Evolutionary conservation across 805 yeast genomes (phyloP).

Genomic region (Myxozyma mucilagina): DNA sequence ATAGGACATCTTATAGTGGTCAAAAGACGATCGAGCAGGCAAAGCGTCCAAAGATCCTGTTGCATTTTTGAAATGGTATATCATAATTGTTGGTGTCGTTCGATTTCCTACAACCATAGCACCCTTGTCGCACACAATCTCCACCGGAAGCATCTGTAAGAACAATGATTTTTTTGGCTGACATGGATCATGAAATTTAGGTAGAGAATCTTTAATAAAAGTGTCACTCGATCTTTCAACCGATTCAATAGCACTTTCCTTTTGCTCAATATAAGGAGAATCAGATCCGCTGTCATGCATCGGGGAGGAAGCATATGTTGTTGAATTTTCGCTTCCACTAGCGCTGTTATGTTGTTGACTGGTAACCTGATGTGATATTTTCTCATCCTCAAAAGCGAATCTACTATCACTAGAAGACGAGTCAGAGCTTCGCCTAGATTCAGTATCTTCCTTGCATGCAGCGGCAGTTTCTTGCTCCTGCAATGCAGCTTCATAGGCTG

Average conservation of each 20-base stretch:
- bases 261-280: background rate
- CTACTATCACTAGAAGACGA: background rate
- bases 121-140: constrained; percentile 59
- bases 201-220: background rate
- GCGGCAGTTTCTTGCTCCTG: constrained; percentile 38
- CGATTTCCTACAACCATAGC: constrained; percentile 79
- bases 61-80: constrained; percentile 58
- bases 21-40: constrained; percentile 46
- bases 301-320: background rate
- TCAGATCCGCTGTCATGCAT: background rate
- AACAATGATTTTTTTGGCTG: constrained; percentile 23
- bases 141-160: constrained; percentile 57
- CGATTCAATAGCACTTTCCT: background rate
- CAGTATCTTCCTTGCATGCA: background rate
- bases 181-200: background rate
- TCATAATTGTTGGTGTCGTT: constrained; percentile 69
- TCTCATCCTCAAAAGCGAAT: background rate
- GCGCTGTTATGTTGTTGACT: background rate
- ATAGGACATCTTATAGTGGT: constrained; percentile 53
- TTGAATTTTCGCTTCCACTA: background rate
- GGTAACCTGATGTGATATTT: background rate
- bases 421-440: background rate
- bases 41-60: constrained; percentile 61
- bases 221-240: background rate
- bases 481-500: constrained; percentile 69